These are phyloP conservation scores for Argentina anserina DNA, from an alignment of 306 rosid genomes.

Conservation along the genomic window DNA sequence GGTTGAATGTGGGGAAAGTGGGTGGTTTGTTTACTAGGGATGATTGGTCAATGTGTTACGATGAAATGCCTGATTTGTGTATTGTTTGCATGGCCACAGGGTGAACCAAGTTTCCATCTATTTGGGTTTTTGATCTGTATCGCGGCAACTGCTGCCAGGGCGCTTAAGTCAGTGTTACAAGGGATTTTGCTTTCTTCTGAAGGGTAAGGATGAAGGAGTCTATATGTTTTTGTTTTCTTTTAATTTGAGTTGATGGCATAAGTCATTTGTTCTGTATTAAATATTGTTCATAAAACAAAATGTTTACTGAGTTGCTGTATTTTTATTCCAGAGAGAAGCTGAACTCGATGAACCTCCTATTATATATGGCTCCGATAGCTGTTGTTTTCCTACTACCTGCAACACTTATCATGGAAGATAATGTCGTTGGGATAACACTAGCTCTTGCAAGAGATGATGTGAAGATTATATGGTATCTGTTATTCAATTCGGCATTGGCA, in stretches of 20 bases:
- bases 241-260: neutral
- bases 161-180: constrained; percentile 88
- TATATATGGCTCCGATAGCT: constrained; percentile 99
- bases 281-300: too few relatives aligned
- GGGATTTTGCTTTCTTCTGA: constrained; percentile 97
- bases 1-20: neutral
- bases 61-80: neutral
- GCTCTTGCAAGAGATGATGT: constrained; percentile 95
- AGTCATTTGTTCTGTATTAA: constrained; percentile 1
- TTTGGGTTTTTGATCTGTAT: constrained; percentile 90
- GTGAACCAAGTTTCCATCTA: constrained; percentile 98
- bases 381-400: constrained; percentile 99
- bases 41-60: neutral
- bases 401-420: constrained; percentile 91
- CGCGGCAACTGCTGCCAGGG: constrained; percentile 98
- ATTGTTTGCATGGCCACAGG: constrained; percentile 44
- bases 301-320: constrained; percentile 28
- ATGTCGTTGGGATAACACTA: constrained; percentile 91
- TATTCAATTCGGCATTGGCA: constrained; percentile 88
- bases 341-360: constrained; percentile 98
- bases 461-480: constrained; percentile 94
- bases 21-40: neutral
- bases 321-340: constrained; percentile 79
- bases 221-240: neutral
- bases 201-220: constrained; percentile 51